phyloP scores from a whole-genome alignment of 306 rosid genomes.

The Bauhinia variegata region DNA sequence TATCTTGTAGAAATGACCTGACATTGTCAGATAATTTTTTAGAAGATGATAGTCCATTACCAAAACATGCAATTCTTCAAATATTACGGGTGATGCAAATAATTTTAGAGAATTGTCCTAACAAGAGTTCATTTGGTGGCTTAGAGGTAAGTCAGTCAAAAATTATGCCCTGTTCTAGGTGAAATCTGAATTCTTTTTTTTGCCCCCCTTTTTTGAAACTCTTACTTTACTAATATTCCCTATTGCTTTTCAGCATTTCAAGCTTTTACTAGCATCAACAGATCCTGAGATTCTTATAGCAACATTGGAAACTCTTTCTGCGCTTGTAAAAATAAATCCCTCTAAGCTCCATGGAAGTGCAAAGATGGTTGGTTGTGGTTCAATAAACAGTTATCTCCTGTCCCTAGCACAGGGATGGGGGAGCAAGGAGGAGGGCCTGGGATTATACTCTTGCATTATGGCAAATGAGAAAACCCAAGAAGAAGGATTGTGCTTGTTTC shows the following conservation, averaged over 20 bases:
- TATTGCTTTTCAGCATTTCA: conserved; percentile 77
- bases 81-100: conserved; percentile 93
- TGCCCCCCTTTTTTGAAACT: conserved; percentile 23
- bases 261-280: conserved; percentile 83
- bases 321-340: conserved; percentile 86
- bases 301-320: conserved; percentile 87
- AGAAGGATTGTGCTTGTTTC: conserved; percentile 74
- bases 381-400: conserved; percentile 81
- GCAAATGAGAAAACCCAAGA: conserved; percentile 77
- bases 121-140: conserved; percentile 92
- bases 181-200: conserved; percentile 18
- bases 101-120: conserved; percentile 87
- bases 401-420: conserved; percentile 99
- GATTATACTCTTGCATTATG: conserved; percentile 84
- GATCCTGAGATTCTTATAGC: conserved; percentile 92
- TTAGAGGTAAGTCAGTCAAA: conserved; percentile 68
- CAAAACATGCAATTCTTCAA: conserved; percentile 84
- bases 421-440: conserved; percentile 98
- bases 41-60: conserved; percentile 84
- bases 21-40: conserved; percentile 76
- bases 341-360: conserved; percentile 93
- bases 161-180: conserved; percentile 21
- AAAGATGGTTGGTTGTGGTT: conserved; percentile 90
- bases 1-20: conserved; percentile 83
- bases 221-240: conserved; percentile 7